phyloP scores from a whole-genome alignment of 2,329 filamentous ascomycete genomes.

The Teratosphaeria nubilosa region DNA sequence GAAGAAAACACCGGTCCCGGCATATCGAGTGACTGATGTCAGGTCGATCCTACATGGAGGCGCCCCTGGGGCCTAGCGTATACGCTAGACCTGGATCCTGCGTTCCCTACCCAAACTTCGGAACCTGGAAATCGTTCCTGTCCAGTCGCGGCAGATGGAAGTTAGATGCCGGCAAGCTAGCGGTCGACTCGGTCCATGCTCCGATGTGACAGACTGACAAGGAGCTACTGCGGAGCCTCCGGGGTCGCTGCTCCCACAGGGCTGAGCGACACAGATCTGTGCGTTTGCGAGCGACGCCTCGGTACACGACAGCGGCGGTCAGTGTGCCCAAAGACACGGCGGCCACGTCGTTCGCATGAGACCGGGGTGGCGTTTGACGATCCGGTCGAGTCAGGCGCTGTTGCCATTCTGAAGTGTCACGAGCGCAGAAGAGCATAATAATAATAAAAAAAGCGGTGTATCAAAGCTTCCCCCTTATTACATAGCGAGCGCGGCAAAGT shows the following conservation, averaged over 20 bases:
- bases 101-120: not conserved
- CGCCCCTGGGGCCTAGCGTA: not conserved
- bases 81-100: not conserved
- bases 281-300: not conserved
- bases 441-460: not conserved
- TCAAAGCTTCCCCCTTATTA: not conserved
- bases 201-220: not conserved
- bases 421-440: not conserved
- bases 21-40: not conserved
- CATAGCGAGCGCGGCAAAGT: not conserved
- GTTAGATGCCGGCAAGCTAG: not conserved
- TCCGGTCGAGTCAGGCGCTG: not conserved
- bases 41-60: not conserved
- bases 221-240: not conserved
- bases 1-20: not conserved
- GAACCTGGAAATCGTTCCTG: not conserved
- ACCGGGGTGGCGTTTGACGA: not conserved
- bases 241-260: not conserved
- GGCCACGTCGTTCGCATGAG: not conserved
- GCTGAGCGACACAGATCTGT: not conserved
- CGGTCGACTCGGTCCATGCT: not conserved
- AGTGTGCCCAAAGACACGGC: not conserved
- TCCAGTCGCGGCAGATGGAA: not conserved
- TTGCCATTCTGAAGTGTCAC: not conserved
- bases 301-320: not conserved